Evolutionary conservation across 805 yeast species (phyloP).

Genomic region (Candida mattraensis): DNA sequence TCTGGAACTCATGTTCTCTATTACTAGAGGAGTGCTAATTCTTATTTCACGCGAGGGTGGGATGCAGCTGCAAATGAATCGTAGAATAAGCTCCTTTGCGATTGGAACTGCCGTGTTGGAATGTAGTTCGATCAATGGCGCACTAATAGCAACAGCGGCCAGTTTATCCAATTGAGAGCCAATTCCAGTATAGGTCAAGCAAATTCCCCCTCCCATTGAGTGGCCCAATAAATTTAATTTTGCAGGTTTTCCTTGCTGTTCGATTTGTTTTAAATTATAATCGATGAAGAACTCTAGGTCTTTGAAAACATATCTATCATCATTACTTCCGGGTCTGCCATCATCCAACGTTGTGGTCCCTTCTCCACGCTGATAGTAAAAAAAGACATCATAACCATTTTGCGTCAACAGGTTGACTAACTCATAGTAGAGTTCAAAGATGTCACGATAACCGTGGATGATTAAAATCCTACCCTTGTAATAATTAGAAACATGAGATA

Average conservation of each 20-base stretch:
- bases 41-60: conserved; percentile 44
- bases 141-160: conserved; percentile 49
- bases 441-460: conserved; percentile 75
- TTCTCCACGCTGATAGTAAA: conserved; percentile 76
- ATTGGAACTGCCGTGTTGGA: conserved; percentile 58
- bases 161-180: conserved; percentile 52
- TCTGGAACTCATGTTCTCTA: conserved; percentile 56
- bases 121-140: conserved; percentile 60
- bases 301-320: conserved; percentile 53
- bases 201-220: conserved; percentile 82
- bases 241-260: conserved; percentile 24
- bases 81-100: conserved; percentile 41
- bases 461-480: conserved; percentile 55
- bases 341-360: conserved; percentile 59
- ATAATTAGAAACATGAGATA: conserved; percentile 11
- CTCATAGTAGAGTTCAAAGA: conserved; percentile 47
- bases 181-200: conserved; percentile 56
- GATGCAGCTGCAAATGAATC: conserved; percentile 38
- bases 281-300: conserved; percentile 62
- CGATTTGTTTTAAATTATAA: conserved; percentile 38
- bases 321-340: conserved; percentile 51
- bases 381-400: conserved; percentile 62
- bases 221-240: conserved; percentile 62
- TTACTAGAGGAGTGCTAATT: conserved; percentile 54
- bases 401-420: conserved; percentile 51